Evolutionary conservation across 345 rosid genomes (phyloP), one percentile per base, ranked within the genome.

Genomic region (Cardamine resedifolia): DNA sequence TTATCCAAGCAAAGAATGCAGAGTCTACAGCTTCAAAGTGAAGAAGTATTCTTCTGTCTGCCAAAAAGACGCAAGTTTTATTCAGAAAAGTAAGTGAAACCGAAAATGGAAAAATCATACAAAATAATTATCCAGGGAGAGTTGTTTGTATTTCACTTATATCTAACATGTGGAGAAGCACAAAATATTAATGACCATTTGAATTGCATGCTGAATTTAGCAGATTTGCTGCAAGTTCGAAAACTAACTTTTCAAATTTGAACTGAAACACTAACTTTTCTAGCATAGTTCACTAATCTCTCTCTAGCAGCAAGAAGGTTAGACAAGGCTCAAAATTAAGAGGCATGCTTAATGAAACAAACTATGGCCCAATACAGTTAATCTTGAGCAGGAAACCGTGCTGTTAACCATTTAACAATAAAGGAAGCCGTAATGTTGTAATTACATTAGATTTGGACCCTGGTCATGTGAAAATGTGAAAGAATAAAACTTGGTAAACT

Each of bases 11-110:
- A 73, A 81, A 88, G 75, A 91, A 91, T 28, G 99, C 99, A 55
- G 99, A 95, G 83, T 95, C 99, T 73, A 90, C 96, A 64, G 88
- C 99, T 83, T 91, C 97, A 80, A 95, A 95, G 80, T 95, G 99
- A 84, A 95, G 80, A 71, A 91, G 78, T 75, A 95, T 85, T 85
- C 99, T 86, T 34, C 97, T 90, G 77, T 91, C 99, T 95, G 85
- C 58, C 72, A 78, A 66, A 67, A 71, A 27, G n/a, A 69, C 14
- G 19, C 9, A 58, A 9, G 27, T 75, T 55, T 10, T 26, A 34
- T 36, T 62, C 28, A 68, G 51, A 43, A 45, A 52, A 31, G 21
- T 59, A 64, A 64, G 28, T 27, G 39, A 56, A 62, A 68, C 33
- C 11, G 58, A 47, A 28, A 55, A 52, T n/a, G 61, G 19, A 27